A percentile compares a stretch with the other conserved stretches of the same genome.
Conservation (phyloP, 1,139 yeast species). For the Protomyces macrosporus region DNA sequence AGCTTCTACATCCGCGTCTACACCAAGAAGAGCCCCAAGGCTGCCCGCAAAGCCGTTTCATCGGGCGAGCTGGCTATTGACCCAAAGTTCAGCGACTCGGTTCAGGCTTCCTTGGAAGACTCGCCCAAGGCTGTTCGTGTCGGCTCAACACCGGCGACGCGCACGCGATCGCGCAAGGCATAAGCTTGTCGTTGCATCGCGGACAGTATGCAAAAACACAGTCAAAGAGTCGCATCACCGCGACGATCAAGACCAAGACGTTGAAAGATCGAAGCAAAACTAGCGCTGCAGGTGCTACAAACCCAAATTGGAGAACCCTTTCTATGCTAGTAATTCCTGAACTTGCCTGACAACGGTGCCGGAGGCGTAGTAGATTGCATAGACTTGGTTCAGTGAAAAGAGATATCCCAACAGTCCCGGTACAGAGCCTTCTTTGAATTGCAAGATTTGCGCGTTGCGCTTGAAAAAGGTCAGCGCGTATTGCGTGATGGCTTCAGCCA, state of each 20-base stretch:
- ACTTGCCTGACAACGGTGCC: not conserved
- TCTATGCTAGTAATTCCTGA: not conserved
- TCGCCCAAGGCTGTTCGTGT: constrained; percentile 6
- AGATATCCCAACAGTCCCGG: not conserved
- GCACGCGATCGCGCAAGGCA: constrained; percentile 26
- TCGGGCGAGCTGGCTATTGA: constrained; percentile 21
- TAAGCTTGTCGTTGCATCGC: not conserved
- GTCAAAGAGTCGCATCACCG: not conserved
- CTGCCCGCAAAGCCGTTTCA: constrained; percentile 23
- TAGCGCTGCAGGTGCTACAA: too few species aligned
- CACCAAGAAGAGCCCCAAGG: constrained; percentile 42
- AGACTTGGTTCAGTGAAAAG: not conserved
- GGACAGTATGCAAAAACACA: not conserved
- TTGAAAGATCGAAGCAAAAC: too few species aligned
- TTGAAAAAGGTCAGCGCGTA: not conserved
- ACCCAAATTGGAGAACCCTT: not conserved
- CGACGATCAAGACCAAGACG: not conserved
- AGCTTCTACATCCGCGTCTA: constrained; percentile 88
- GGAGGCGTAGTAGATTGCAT: not conserved
- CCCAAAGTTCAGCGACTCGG: constrained; percentile 22
- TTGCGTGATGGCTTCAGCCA: not conserved
- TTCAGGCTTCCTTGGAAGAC: constrained; percentile 17
- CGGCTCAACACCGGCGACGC: not conserved
- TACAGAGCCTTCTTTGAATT: not conserved
- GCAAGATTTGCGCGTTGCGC: not conserved